A percentile compares a stretch with the other conserved stretches of the same genome.
Evolutionary conservation across 768 basidiomycete genomes (phyloP).

Genomic region (Pulveroboletus sp.): DNA sequence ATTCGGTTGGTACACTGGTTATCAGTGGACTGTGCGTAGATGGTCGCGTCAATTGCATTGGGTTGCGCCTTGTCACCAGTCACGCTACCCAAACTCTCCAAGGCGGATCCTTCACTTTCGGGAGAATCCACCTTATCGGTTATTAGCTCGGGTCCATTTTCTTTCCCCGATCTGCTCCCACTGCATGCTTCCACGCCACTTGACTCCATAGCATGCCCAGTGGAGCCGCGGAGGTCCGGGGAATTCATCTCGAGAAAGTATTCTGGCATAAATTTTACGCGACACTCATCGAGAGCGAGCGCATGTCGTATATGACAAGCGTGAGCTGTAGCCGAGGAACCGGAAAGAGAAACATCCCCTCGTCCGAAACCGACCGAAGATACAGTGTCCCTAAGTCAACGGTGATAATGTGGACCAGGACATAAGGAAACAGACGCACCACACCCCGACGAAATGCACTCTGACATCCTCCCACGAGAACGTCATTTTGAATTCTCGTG

Average conservation of each 20-base stretch:
- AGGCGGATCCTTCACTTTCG: constrained; percentile 1
- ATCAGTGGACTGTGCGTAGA: background rate
- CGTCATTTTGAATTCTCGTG: constrained; percentile 38
- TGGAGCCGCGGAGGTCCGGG: constrained; percentile 9
- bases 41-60: background rate
- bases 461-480: constrained; percentile 42
- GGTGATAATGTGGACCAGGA: background rate
- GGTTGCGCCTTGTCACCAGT: background rate
- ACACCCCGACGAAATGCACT: constrained; percentile 51
- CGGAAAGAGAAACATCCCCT: constrained; percentile 46
- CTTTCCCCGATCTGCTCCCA: background rate
- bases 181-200: background rate
- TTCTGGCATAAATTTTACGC: constrained; percentile 53
- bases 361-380: constrained; percentile 55
- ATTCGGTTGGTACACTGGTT: background rate
- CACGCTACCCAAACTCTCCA: background rate
- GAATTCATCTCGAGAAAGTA: constrained; percentile 30
- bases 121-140: background rate
- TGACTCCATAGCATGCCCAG: constrained; percentile 25
- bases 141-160: background rate
- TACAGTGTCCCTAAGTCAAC: constrained; percentile 56
- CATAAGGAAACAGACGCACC: constrained; percentile 31
- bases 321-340: constrained; percentile 51
- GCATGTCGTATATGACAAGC: constrained; percentile 61
- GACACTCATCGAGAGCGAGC: constrained; percentile 57